Base-by-base conservation (phyloP, 2,329 filamentous ascomycete species). In the Colletotrichum australisinense region DNA sequence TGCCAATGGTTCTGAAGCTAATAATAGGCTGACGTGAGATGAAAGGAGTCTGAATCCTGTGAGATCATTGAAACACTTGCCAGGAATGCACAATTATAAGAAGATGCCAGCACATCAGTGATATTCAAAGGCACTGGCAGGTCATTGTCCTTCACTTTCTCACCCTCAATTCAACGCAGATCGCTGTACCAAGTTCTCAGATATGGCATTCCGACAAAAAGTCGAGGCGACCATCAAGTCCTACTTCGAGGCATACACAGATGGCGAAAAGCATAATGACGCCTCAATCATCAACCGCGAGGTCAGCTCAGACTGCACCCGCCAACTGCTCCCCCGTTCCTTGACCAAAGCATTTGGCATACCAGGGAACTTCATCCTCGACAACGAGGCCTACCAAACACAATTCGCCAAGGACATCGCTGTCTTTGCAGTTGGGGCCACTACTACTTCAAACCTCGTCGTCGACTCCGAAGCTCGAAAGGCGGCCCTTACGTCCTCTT, bases 221-320 rank as follows among this genome's bases (percentile, higher is more conserved):
- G 66, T 73, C 28, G 62, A 66, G 49, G 16, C 56, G 12, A 63
- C 71, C 0, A n/a, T 52, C 22, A 24, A 24, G 16, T 16, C 67
- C 24, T 73, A 70, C 30, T 35, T 73, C 16, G 30, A 62, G 22
- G 35, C 67, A 3, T 73, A 55, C 49, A 56, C 59, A 58, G 67
- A 70, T 2, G 46, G 14, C 16, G 7, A n/a, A 4, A 8, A 7
- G 16, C 60, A 70, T 3, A 26, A 66, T 19, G 71, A 73, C 22
- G 35, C 57, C 22, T 66, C 67, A 8, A 19, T 73, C 35, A 73
- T 73, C 49, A 70, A 73, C 52, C 71, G 67, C 28, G 62, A 70
- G 19, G 67, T 70, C 14, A 70, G 62, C 6, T 7, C 35, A 6
- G 66, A 73, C 49, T 73, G 71, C 57, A 67, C 22, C 16, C 67